Evolutionary conservation across 257 asterid genomes (phyloP).

Genomic region (Scutellaria minor): DNA sequence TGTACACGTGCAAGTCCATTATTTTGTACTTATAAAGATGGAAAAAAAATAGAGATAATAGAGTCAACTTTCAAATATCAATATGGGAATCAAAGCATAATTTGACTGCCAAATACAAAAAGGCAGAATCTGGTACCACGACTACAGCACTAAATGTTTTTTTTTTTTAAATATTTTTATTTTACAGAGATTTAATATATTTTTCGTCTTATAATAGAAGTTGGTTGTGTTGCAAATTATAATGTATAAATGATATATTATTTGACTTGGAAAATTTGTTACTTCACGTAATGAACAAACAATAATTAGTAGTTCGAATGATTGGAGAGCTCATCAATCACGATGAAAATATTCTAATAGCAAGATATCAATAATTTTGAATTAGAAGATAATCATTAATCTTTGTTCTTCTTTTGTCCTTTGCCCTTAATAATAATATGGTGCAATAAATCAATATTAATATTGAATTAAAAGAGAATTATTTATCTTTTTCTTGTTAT

Average conservation of each 20-base stretch:
- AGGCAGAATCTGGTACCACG: slow-evolving; percentile 12
- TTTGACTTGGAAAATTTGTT: slow-evolving; percentile 22
- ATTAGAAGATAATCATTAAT: no score
- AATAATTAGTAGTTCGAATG: slow-evolving; percentile 19
- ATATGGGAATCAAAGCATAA: slow-evolving; percentile 26
- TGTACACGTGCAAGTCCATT: slow-evolving; percentile 40
- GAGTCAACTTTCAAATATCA: slow-evolving; percentile 31
- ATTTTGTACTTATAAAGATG: slow-evolving; percentile 4
- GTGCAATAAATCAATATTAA: no score
- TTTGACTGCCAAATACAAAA: slow-evolving; percentile 20
- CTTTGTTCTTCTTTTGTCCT: background rate
- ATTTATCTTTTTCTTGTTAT: background rate
- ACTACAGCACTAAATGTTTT: background rate
- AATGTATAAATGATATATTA: background rate
- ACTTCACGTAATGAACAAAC: slow-evolving; percentile 25
- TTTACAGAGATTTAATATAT: background rate
- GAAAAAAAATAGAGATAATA: background rate
- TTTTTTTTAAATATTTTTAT: background rate
- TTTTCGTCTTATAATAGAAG: no score
- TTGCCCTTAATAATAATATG: background rate
- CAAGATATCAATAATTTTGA: no score
- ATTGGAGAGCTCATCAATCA: background rate
- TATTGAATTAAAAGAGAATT: no score
- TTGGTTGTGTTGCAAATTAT: background rate
- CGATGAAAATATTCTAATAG: background rate